phyloP scores from a whole-genome alignment of 805 yeast species.

The Hanseniaspora singularis region DNA sequence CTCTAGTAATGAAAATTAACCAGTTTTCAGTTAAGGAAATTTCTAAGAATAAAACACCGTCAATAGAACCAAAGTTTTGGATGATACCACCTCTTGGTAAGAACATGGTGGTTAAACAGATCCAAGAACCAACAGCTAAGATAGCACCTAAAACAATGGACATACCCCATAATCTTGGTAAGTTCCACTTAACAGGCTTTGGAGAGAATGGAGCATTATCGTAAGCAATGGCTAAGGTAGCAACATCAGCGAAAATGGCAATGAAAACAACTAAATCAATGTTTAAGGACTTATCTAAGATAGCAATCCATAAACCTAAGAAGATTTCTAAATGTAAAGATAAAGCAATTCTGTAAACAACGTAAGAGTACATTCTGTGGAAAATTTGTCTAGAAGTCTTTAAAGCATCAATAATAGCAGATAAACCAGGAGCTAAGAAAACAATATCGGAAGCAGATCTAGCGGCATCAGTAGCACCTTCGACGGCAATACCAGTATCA shows the following conservation, averaged over 20 bases:
- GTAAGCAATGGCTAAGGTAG: constrained; percentile 92
- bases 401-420: constrained; percentile 87
- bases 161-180: constrained; percentile 96
- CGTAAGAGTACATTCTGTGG: constrained; percentile 98
- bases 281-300: constrained; percentile 72
- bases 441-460: constrained; percentile 95
- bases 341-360: constrained; percentile 94
- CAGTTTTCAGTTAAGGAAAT: constrained; percentile 93
- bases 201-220: constrained; percentile 94
- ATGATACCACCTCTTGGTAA: constrained; percentile 83
- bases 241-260: constrained; percentile 96
- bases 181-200: constrained; percentile 90
- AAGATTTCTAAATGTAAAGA: constrained; percentile 88
- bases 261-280: constrained; percentile 88
- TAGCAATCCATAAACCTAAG: constrained; percentile 94
- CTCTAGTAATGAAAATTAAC: constrained; percentile 94
- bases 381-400: constrained; percentile 93
- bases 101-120: constrained; percentile 88
- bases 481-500: constrained; percentile 94
- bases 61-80: constrained; percentile 89
- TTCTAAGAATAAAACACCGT: constrained; percentile 87
- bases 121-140: constrained; percentile 88
- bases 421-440: constrained; percentile 88
- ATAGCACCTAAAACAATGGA: constrained; percentile 75
- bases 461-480: constrained; percentile 96